Evolutionary conservation across 345 rosid species (phyloP).

Genomic region (Reutealis trisperma): DNA sequence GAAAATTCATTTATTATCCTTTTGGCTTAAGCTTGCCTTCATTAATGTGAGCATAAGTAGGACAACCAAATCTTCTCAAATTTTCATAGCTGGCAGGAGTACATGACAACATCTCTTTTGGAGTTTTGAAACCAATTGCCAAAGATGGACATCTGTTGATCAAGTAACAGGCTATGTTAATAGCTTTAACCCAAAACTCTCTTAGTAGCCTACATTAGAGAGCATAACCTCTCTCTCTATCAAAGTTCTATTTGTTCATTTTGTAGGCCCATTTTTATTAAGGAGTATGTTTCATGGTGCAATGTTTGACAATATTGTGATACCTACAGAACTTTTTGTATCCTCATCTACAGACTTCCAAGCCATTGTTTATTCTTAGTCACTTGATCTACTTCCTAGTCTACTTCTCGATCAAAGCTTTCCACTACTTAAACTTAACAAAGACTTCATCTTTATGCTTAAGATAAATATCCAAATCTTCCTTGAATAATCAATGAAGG

Average conservation of each 20-base stretch:
- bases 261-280: neutral
- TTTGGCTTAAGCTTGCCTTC: neutral
- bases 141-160: neutral
- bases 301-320: neutral
- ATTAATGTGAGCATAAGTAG: too few relatives aligned
- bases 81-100: neutral
- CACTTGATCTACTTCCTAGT: fast-evolving
- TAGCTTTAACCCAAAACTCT: neutral
- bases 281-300: too few relatives aligned
- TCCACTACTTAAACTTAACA: neutral
- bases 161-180: neutral
- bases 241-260: neutral
- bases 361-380: neutral
- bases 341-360: neutral
- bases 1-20: neutral
- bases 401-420: neutral
- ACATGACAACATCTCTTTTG: neutral
- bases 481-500: neutral
- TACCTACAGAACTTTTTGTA: neutral
- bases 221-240: neutral
- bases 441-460: neutral
- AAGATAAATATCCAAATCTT: neutral
- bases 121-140: neutral
- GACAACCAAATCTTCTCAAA: neutral
- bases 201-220: neutral